Percentiles rank a stretch among this genome's conserved stretches.
phyloP scores from a whole-genome alignment of 805 yeast genomes.

The Candida sakaeoensis region DNA sequence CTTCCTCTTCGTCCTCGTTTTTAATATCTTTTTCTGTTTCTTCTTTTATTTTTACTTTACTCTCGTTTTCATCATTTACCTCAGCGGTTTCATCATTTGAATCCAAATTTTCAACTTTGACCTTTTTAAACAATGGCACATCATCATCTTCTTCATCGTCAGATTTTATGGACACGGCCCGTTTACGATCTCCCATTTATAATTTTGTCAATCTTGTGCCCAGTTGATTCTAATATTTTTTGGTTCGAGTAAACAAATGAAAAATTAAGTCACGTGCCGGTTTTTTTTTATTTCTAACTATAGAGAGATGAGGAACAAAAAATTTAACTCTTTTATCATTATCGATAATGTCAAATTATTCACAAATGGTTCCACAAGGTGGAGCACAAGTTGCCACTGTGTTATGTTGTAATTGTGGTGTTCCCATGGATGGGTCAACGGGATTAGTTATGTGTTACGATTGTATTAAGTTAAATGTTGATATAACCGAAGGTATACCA shows the following conservation, averaged over 20 bases:
- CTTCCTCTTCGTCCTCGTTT: conserved; percentile 13
- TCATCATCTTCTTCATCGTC: conserved; percentile 28
- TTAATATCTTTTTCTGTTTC: conserved; percentile 13
- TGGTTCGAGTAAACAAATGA: background rate
- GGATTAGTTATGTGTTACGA: conserved; percentile 96
- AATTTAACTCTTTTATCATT: conserved; percentile 1
- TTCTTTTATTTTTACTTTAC: conserved; percentile 15
- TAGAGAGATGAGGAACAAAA: conserved; percentile 7
- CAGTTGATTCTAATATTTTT: background rate
- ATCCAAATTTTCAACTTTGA: conserved; percentile 19
- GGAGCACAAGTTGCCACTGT: conserved; percentile 60
- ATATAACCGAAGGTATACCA: conserved; percentile 87
- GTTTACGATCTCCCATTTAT: conserved; percentile 32
- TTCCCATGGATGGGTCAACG: conserved; percentile 92
- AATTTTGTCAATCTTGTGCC: background rate
- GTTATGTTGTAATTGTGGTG: conserved; percentile 97
- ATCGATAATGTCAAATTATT: conserved; percentile 43
- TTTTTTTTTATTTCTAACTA: background rate
- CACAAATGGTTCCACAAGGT: conserved; percentile 35
- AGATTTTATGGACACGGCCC: conserved; percentile 21
- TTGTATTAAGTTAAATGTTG: conserved; percentile 90
- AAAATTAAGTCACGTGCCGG: background rate
- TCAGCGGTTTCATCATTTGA: conserved; percentile 22
- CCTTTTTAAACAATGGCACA: conserved; percentile 22
- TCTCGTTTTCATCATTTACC: conserved; percentile 15